phyloP scores from a whole-genome alignment of 495 filamentous ascomycete genomes.

The Lasiosphaeriaceae sp. region DNA sequence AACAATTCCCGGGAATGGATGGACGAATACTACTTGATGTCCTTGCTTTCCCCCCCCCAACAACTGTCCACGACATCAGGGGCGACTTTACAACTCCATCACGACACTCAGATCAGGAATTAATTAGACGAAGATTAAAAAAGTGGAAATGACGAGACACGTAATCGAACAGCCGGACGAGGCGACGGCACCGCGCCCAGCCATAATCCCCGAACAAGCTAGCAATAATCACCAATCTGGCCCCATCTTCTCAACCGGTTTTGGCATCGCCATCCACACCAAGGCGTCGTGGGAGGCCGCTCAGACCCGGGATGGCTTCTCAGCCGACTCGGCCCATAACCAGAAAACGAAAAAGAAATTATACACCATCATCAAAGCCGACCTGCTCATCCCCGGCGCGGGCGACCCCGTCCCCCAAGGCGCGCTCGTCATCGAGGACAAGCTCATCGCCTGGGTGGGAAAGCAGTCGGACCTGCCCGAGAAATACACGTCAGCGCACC shows the following conservation, averaged over 20 bases:
- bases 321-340: neutral
- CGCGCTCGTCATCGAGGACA: conserved; percentile 39
- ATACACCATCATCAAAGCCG: conserved; percentile 33
- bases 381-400: conserved; percentile 44
- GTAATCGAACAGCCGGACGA: too few relatives aligned
- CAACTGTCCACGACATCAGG: too few relatives aligned
- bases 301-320: neutral
- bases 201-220: too few relatives aligned
- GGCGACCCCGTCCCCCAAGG: conserved; percentile 35
- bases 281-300: neutral
- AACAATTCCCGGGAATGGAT: too few relatives aligned
- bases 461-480: conserved; percentile 26
- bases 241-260: conserved; percentile 20
- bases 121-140: too few relatives aligned
- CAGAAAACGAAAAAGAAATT: conserved; percentile 14
- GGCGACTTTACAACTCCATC: too few relatives aligned
- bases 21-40: too few relatives aligned
- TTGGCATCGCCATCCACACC: conserved; percentile 24
- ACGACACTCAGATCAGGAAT: too few relatives aligned
- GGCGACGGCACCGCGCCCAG: too few relatives aligned
- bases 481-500: conserved; percentile 25
- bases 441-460: conserved; percentile 44
- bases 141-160: too few relatives aligned
- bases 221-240: too few relatives aligned
- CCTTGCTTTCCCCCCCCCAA: too few relatives aligned